Percentiles rank a stretch among this genome's conserved stretches.
Conservation (phyloP, 1,284 basidiomycete species). For the Rhodotorula sp. region DNA sequence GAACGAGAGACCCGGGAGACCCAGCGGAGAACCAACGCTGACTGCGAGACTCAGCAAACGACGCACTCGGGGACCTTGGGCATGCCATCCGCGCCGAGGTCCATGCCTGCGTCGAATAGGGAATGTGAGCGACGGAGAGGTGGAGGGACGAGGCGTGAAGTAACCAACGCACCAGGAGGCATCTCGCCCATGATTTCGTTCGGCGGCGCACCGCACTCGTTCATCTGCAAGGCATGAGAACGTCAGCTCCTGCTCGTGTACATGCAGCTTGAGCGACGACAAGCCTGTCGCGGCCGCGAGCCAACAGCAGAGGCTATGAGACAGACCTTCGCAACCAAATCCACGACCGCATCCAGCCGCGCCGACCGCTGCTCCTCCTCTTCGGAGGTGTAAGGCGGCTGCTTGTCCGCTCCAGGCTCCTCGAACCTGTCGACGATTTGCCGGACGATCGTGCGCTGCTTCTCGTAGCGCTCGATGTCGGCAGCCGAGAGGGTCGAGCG, state of each 20-base stretch:
- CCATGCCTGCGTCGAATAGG: conserved; percentile 31
- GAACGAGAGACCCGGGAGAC: not conserved
- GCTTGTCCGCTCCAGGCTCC: conserved; percentile 52
- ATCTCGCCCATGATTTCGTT: conserved; percentile 87
- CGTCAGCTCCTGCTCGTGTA: not conserved
- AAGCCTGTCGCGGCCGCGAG: conserved; percentile 38
- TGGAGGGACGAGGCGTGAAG: not conserved
- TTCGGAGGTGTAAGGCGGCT: conserved; percentile 34
- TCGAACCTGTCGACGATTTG: conserved; percentile 75
- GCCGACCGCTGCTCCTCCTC: conserved; percentile 65
- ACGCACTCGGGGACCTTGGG: conserved; percentile 56
- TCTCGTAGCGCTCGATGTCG: conserved; percentile 68
- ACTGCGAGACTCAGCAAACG: conserved; percentile 3
- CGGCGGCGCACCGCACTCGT: conserved; percentile 81
- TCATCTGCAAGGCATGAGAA: conserved; percentile 60
- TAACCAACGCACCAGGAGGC: conserved; percentile 61
- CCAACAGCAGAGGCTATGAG: not conserved
- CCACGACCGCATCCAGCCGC: conserved; percentile 60
- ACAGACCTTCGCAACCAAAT: conserved; percentile 73
- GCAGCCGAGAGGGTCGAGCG: conserved; percentile 56
- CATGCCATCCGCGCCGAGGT: conserved; percentile 59
- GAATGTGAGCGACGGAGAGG: not conserved
- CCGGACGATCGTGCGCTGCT: conserved; percentile 65
- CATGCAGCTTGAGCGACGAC: no score
- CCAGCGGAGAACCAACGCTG: not conserved